Conservation (phyloP, 371 early-diverging fungal species). For the Mortierella sp. region DNA sequence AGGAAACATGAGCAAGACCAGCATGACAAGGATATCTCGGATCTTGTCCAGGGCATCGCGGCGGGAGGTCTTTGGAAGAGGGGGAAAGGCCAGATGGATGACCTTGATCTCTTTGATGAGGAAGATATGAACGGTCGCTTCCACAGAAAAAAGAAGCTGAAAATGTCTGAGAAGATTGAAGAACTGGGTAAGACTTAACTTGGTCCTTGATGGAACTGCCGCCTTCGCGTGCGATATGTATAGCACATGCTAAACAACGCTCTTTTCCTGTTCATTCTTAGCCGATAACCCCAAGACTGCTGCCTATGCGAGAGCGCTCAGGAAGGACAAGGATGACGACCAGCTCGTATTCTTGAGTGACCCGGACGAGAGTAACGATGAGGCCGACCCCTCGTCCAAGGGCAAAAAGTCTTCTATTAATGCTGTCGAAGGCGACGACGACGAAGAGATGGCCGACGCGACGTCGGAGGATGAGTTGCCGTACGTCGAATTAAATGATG, state of each 20-base stretch:
- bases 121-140: slow-evolving; percentile 47
- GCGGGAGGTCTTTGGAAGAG: slow-evolving; percentile 53
- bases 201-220: no score
- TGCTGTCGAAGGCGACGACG: not conserved
- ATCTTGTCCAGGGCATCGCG: slow-evolving; percentile 49
- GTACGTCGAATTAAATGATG: not conserved
- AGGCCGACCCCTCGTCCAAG: not conserved
- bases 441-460: slow-evolving; percentile 12
- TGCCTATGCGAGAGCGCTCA: slow-evolving; percentile 45
- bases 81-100: slow-evolving; percentile 40
- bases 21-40: slow-evolving; percentile 46
- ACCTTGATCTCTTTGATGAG: slow-evolving; percentile 44
- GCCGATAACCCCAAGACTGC: slow-evolving; percentile 45
- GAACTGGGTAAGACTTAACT: slow-evolving; percentile 28
- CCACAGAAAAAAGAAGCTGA: slow-evolving; percentile 40
- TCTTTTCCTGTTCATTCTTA: not conserved
- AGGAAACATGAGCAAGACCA: slow-evolving; percentile 51
- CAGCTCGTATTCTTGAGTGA: slow-evolving; percentile 44
- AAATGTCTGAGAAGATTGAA: slow-evolving; percentile 49
- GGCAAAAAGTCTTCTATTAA: not conserved
- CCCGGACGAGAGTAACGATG: slow-evolving; percentile 33
- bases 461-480: not conserved
- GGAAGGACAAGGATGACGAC: slow-evolving; percentile 43
- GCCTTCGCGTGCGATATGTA: not conserved
- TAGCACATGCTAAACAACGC: not conserved